These are phyloP conservation scores for Austropuccinia psidii DNA, from an alignment of 1,284 basidiomycete genomes.

Conservation along the genomic window DNA sequence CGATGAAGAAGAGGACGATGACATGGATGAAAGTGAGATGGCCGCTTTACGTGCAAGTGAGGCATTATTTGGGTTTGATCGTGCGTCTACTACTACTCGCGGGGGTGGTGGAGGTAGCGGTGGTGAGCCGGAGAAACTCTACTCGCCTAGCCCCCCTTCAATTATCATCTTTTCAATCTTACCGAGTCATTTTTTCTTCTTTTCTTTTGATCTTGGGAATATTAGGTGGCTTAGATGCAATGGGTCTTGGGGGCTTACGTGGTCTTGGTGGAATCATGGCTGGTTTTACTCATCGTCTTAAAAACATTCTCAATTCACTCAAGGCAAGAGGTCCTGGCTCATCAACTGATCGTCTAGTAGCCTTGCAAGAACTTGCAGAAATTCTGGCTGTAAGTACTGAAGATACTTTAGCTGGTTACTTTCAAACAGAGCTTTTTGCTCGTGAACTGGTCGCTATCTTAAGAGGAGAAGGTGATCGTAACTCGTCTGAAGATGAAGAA, in stretches of 20 bases:
- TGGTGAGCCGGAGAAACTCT: slow-evolving; percentile 33
- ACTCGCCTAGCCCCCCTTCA: slow-evolving; percentile 18
- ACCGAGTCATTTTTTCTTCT: neutral
- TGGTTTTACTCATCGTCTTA: slow-evolving; percentile 72
- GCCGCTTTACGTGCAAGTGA: slow-evolving; percentile 31
- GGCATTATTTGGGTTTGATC: slow-evolving; percentile 35
- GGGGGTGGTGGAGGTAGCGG: slow-evolving; percentile 13
- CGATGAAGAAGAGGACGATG: slow-evolving; percentile 36
- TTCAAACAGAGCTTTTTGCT: slow-evolving; percentile 85
- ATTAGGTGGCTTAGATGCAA: slow-evolving; percentile 29
- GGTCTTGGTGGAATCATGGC: slow-evolving; percentile 79
- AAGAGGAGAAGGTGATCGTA: slow-evolving; percentile 55
- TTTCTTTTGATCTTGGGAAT: neutral
- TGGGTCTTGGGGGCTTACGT: slow-evolving; percentile 44
- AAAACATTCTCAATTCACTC: slow-evolving; percentile 81
- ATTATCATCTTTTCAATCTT: neutral
- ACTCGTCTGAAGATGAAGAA: slow-evolving; percentile 51
- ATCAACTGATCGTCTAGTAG: slow-evolving; percentile 67
- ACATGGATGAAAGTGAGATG: slow-evolving; percentile 37
- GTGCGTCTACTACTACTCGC: slow-evolving; percentile 33
- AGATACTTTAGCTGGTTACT: slow-evolving; percentile 88
- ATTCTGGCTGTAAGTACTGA: slow-evolving; percentile 92
- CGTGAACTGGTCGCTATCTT: slow-evolving; percentile 86
- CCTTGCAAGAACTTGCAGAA: slow-evolving; percentile 90
- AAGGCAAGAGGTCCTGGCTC: slow-evolving; percentile 65